phyloP scores from a whole-genome alignment of 306 rosid species.

The Parietaria judaica region DNA sequence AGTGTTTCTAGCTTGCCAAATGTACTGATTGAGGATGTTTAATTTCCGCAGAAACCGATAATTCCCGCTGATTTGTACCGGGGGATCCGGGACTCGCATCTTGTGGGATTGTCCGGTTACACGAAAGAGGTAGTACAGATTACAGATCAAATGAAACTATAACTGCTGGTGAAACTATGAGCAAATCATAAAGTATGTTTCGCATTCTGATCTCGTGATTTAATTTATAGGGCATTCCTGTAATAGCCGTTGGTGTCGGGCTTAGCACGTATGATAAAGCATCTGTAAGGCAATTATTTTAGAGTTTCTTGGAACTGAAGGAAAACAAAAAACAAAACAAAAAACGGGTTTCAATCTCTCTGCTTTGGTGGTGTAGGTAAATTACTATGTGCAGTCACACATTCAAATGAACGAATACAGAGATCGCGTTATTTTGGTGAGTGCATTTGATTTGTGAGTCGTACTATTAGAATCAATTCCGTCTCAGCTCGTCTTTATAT shows the following conservation, averaged over 20 bases:
- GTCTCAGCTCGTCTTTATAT: neutral
- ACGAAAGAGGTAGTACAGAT: constrained; percentile 62
- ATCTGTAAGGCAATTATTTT: constrained; percentile 60
- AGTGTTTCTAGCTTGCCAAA: neutral
- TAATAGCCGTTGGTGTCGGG: constrained; percentile 83
- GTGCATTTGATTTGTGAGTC: constrained; percentile 19
- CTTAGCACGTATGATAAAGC: constrained; percentile 90
- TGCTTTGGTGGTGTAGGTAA: constrained; percentile 40
- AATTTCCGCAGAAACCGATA: constrained; percentile 63
- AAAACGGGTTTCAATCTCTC: neutral
- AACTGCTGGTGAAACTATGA: no score
- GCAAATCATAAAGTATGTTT: no score
- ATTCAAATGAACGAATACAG: constrained; percentile 91
- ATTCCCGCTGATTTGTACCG: constrained; percentile 58
- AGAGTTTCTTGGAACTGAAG: constrained; percentile 8
- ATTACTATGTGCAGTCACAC: constrained; percentile 86
- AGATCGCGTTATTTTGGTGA: constrained; percentile 79
- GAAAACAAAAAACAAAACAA: neutral
- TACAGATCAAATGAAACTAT: neutral
- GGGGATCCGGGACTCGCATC: constrained; percentile 67
- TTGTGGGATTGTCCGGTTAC: constrained; percentile 85
- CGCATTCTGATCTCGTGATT: constrained; percentile 9
- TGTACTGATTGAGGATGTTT: constrained; percentile 1
- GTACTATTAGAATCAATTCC: constrained; percentile 6
- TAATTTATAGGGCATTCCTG: constrained; percentile 69